Evolutionary conservation across 139 green algal species (phyloP).

Genomic region (Pleodorina starrii): DNA sequence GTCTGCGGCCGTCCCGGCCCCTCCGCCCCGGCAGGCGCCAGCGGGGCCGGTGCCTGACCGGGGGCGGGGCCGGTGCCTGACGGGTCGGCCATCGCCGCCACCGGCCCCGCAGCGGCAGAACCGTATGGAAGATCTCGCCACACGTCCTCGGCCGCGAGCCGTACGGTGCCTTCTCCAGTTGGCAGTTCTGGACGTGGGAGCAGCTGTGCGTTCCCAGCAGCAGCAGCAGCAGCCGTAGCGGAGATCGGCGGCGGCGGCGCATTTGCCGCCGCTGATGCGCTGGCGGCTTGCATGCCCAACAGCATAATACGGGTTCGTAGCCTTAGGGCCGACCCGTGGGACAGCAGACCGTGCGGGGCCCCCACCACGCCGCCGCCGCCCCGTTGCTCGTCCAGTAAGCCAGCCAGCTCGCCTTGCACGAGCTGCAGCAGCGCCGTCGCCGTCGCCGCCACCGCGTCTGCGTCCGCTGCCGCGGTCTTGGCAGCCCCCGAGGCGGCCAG

Average conservation of each 20-base stretch:
- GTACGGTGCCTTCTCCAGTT: too few relatives aligned
- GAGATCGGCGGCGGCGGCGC: background rate
- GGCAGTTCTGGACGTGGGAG: background rate
- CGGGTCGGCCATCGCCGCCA: too few relatives aligned
- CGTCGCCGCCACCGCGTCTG: background rate
- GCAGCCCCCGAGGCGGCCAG: background rate
- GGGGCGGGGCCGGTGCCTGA: too few relatives aligned
- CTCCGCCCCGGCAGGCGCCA: background rate
- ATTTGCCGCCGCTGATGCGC: background rate
- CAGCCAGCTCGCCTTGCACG: background rate
- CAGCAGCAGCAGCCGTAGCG: background rate
- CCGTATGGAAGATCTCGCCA: background rate
- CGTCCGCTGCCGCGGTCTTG: background rate
- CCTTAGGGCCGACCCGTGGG: background rate
- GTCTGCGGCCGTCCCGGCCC: background rate
- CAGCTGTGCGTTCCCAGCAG: background rate
- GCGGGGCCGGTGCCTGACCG: background rate
- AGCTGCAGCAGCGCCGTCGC: background rate
- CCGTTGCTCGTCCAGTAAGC: background rate
- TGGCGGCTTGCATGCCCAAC: background rate
- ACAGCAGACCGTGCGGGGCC: background rate
- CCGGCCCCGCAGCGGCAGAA: background rate
- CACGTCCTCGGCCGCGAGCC: background rate
- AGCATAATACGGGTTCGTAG: slow-evolving; percentile 25
- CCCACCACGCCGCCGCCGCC: background rate